These are phyloP conservation scores for Hydrangea macrophylla DNA, from an alignment of 148 eudicot species.

Conservation along the genomic window DNA sequence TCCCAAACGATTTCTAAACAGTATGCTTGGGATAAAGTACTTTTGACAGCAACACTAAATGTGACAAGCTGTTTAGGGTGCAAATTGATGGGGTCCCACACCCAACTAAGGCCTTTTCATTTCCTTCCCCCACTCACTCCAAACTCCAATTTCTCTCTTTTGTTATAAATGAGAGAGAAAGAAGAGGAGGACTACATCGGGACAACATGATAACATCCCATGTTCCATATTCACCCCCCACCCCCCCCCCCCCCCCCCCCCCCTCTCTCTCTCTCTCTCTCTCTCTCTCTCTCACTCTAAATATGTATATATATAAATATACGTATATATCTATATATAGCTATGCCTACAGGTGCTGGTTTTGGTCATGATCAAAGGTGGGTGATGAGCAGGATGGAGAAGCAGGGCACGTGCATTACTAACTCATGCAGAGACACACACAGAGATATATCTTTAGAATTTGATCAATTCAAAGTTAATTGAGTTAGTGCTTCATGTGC, in stretches of 20 bases:
- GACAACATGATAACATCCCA: no score
- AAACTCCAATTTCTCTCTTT: slow-evolving; percentile 6
- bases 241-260: no score
- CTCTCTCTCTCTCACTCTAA: neutral
- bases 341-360: slow-evolving; percentile 1
- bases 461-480: neutral
- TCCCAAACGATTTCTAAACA: no score
- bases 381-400: slow-evolving; percentile 96
- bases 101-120: slow-evolving; percentile 12
- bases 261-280: slow-evolving; percentile 10
- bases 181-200: slow-evolving; percentile 10
- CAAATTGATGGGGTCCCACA: slow-evolving; percentile 18
- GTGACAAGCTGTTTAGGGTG: slow-evolving; percentile 21
- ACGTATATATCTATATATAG: no score
- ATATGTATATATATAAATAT: neutral
- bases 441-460: no score
- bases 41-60: no score
- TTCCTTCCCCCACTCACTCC: slow-evolving; percentile 8
- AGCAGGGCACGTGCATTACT: slow-evolving; percentile 99
- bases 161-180: slow-evolving; percentile 23
- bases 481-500: slow-evolving; percentile 98
- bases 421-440: slow-evolving; percentile 42
- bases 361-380: slow-evolving; percentile 29
- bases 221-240: neutral
- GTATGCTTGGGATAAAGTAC: no score